Percentiles rank a stretch among this genome's conserved stretches.
phyloP scores from a whole-genome alignment of 2,329 filamentous ascomycete species.

The Domatiomyces catenatus region DNA sequence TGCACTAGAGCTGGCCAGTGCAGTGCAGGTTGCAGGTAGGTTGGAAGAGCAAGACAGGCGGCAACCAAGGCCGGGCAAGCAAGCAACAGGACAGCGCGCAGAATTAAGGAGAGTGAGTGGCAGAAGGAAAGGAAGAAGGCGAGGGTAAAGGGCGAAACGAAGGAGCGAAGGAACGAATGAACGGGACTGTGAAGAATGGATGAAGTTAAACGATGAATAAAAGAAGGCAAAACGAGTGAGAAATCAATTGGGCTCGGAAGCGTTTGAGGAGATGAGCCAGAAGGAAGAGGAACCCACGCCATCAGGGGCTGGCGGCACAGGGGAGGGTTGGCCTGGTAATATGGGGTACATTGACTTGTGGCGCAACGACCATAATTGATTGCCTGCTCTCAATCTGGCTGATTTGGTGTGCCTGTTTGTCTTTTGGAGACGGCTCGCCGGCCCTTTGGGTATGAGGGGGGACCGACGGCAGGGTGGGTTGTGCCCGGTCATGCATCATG shows the following conservation, averaged over 20 bases:
- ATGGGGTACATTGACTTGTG: neutral
- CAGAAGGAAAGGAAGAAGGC: conserved; percentile 13
- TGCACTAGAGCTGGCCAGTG: neutral
- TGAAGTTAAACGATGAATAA: neutral
- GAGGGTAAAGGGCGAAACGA: conserved; percentile 24
- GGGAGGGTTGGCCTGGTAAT: neutral
- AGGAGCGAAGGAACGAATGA: conserved; percentile 10
- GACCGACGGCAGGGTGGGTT: neutral
- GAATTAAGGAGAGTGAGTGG: conserved; percentile 10
- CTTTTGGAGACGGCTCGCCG: neutral
- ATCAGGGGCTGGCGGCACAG: neutral
- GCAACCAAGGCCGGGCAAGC: neutral
- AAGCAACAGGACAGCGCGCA: conserved; percentile 2
- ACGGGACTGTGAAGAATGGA: conserved; percentile 1
- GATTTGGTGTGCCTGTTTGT: neutral
- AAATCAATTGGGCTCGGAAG: neutral
- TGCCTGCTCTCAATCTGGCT: neutral
- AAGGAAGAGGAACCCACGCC: neutral
- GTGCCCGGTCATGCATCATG: neutral
- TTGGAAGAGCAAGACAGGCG: too few relatives aligned
- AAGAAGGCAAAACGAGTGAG: conserved; percentile 5
- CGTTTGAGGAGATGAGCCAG: neutral
- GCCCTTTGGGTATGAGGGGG: neutral
- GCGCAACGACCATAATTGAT: neutral
- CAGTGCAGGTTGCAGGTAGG: neutral